phyloP scores from a whole-genome alignment of 495 filamentous ascomycete species.

The Penicillium verhagenii region DNA sequence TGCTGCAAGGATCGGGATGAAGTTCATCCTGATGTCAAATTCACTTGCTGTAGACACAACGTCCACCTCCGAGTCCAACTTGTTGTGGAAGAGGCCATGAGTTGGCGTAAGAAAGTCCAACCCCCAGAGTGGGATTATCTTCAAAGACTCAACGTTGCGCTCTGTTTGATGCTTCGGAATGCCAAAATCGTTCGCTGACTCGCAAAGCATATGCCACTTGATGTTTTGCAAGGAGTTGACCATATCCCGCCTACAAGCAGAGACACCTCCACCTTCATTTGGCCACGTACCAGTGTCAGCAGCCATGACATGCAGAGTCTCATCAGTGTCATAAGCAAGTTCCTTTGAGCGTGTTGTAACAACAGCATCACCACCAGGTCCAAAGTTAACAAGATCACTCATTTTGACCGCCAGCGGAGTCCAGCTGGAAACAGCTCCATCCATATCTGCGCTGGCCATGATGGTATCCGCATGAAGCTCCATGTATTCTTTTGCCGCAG shows the following conservation, averaged over 20 bases:
- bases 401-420: constrained; percentile 61
- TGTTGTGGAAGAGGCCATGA: constrained; percentile 63
- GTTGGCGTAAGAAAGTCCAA: constrained; percentile 61
- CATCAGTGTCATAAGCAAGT: constrained; percentile 49
- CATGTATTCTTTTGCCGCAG: constrained; percentile 53
- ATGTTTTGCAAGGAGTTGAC: constrained; percentile 62
- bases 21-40: constrained; percentile 58
- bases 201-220: constrained; percentile 65
- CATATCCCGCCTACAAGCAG: constrained; percentile 65
- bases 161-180: constrained; percentile 66
- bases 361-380: constrained; percentile 58
- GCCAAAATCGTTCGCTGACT: constrained; percentile 65
- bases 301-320: constrained; percentile 60
- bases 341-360: constrained; percentile 44
- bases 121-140: constrained; percentile 66
- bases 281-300: constrained; percentile 67
- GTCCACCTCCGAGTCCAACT: constrained; percentile 60
- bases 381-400: constrained; percentile 62
- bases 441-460: constrained; percentile 60
- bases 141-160: constrained; percentile 62
- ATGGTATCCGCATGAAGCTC: constrained; percentile 56
- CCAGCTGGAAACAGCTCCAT: constrained; percentile 58
- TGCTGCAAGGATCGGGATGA: constrained; percentile 60
- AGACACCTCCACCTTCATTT: constrained; percentile 65
- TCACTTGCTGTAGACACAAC: constrained; percentile 52